Evolutionary conservation across 1,284 basidiomycete species (phyloP), one percentile per base, ranked within the genome.

Genomic region (Trametes polyzona): DNA sequence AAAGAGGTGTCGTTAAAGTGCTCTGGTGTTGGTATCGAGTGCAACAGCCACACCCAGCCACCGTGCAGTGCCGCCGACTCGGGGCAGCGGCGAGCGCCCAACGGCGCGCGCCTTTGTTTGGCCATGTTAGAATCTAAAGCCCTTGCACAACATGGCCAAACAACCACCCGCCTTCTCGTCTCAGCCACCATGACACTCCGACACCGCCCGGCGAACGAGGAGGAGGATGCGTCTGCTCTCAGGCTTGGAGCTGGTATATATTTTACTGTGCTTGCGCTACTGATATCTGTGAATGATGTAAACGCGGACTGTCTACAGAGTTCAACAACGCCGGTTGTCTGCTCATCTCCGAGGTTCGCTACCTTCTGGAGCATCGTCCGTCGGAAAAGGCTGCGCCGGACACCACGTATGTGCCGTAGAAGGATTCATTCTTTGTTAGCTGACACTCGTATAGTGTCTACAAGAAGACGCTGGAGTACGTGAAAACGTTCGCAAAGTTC

Each of bases 251-350:
- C 81, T 69, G 87, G 86, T 84, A 63, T 44, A 71, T 43, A 16
- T 17, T 4, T 14, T 3, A 9, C 7, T 30, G 19, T 10, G 1
- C 32, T n/a, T 41, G 1, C 40, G 8, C 47, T 32, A 30, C 29
- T n/a, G 16, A 19, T 39, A 21, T 17, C 11, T 19, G 30, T 17
- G 9, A 17, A 7, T 46, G 47, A 35, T 39, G 21, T 2, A 50
- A 37, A 33, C 27, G 10, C 35, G 8, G 14, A 2, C 12, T 32
- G 29, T 11, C 11, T 35, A 0, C 65, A 93, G 94, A 95, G 69
- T 96, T 96, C 76, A 92, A 93, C 75, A 92, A 93, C 65, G 91
- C 90, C 3, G 92, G 92, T 76, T 95, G 93, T 74, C 75, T 96
- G 65, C 83, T 94, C 64, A 94, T 95, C 62, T 95, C 92, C 0